Percentiles rank a stretch among this genome's conserved stretches.
These are phyloP conservation scores for Blastobotrys mokoenaii DNA, from an alignment of 805 yeast genomes.

Conservation along the genomic window DNA sequence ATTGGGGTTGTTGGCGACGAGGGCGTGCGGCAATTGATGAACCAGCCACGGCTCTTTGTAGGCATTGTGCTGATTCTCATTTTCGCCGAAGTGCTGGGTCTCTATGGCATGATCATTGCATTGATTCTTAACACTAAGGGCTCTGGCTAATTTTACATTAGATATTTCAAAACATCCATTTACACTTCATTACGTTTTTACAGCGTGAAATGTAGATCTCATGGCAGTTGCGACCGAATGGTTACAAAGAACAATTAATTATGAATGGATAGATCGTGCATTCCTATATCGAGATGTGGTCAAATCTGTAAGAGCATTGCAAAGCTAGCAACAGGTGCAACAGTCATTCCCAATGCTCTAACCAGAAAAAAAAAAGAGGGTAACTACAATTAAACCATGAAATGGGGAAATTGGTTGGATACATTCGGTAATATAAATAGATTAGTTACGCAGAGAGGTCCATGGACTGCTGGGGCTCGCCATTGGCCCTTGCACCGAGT, in stretches of 20 bases:
- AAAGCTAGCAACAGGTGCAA: too few relatives aligned
- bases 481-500: conserved; percentile 32
- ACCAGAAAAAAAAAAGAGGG: too few relatives aligned
- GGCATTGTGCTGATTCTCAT: conserved; percentile 84
- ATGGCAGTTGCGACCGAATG: neutral
- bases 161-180: neutral
- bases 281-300: too few relatives aligned
- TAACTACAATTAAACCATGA: too few relatives aligned
- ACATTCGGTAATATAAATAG: neutral
- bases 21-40: conserved; percentile 82
- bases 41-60: conserved; percentile 80
- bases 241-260: neutral
- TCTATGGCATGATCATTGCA: conserved; percentile 93
- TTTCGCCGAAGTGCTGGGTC: conserved; percentile 85
- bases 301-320: too few relatives aligned
- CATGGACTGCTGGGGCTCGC: conserved; percentile 21
- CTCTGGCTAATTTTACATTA: conserved; percentile 1
- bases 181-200: too few relatives aligned
- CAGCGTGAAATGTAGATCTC: too few relatives aligned
- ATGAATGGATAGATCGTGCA: too few relatives aligned
- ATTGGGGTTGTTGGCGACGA: conserved; percentile 92
- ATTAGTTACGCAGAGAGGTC: conserved; percentile 24
- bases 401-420: too few relatives aligned
- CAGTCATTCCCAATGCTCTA: too few relatives aligned
- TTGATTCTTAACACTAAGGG: conserved; percentile 55